Conservation (phyloP, 192 early-diverging fungal species). For the Dimargaris cristalligena region DNA sequence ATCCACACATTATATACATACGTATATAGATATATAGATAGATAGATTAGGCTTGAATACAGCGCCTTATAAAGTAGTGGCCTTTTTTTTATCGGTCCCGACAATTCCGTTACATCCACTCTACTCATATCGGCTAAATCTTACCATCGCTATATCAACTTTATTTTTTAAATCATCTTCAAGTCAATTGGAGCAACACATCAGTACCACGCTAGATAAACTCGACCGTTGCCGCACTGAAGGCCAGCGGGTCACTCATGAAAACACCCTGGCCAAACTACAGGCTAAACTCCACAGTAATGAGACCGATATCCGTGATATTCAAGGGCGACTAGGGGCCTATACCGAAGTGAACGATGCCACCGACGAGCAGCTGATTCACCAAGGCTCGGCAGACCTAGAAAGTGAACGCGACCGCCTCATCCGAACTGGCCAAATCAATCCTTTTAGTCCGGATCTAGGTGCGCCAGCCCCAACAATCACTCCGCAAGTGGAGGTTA, state of each 20-base stretch:
- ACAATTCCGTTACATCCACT: too few relatives aligned
- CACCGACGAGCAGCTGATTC: neutral
- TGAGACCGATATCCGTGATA: constrained; percentile 25
- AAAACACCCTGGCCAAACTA: constrained; percentile 13
- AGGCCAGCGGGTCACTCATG: constrained; percentile 14
- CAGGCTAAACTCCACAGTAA: constrained; percentile 13
- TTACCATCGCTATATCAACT: too few relatives aligned
- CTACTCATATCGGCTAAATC: too few relatives aligned
- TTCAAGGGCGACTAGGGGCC: constrained; percentile 21
- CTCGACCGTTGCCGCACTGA: constrained; percentile 18
- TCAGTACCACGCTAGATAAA: constrained; percentile 26
- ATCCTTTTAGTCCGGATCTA: constrained; percentile 41
- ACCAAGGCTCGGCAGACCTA: constrained; percentile 8
- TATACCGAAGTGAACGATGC: constrained; percentile 1
- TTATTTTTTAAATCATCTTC: too few relatives aligned
- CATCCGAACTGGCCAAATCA: constrained; percentile 51
- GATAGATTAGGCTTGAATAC: too few relatives aligned
- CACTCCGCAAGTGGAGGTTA: too few relatives aligned
- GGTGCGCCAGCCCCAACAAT: too few relatives aligned
- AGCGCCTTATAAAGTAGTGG: too few relatives aligned
- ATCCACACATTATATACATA: too few relatives aligned
- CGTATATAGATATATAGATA: too few relatives aligned
- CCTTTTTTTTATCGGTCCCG: too few relatives aligned
- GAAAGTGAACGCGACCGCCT: constrained; percentile 46
- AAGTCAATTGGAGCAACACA: constrained; percentile 16